Base-by-base conservation (phyloP, 2,329 filamentous ascomycete species). In the Mycocentrospora acerina region DNA sequence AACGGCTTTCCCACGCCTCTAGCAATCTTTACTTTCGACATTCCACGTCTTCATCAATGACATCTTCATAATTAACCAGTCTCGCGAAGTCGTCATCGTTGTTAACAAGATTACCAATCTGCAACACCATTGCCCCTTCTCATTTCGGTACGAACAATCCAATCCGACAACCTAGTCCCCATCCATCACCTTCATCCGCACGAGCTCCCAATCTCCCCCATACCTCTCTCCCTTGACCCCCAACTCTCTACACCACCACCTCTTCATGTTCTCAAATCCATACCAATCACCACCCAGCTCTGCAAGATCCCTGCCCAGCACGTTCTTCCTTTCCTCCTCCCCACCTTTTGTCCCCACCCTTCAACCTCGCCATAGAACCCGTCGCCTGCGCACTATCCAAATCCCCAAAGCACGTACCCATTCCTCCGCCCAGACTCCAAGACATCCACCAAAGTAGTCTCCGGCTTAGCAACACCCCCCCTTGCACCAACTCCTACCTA, bases 221-320 rank as follows among this genome's bases (percentile, higher is more conserved):
- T 15, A 22, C 27, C 17, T 24, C 5, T 16, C 16, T 19, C 11
- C 22, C 5, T 22, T 9, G 5, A 6, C 15, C 19, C 15, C 29
- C 12, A 24, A 15, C 17, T n/a, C 24, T 7, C 13, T 14, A 9
- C 31, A 15, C 22, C 32, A 18, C 35, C 35, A 37, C 29, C 12
- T 28, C 39, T 19, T 37, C 11, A 29, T 13, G 16, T 24, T 15
- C 18, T 37, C 16, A n/a, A 41, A 41, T 17, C 17, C 25, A 28
- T 25, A 32, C 40, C 40, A 39, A 25, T 42, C 35, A 15, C 39
- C 40, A 15, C 30, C 22, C 16, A 31, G 24, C 16, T 43, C 31
- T 12, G 31, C 31, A 6, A 17, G 12, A 16, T 39, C 31, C 10
- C 19, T 19, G 14, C 26, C 24, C n/a, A 11, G n/a, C 16, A 24